Conservation (phyloP, 305 asterid species). For the Rubia peregrina region DNA sequence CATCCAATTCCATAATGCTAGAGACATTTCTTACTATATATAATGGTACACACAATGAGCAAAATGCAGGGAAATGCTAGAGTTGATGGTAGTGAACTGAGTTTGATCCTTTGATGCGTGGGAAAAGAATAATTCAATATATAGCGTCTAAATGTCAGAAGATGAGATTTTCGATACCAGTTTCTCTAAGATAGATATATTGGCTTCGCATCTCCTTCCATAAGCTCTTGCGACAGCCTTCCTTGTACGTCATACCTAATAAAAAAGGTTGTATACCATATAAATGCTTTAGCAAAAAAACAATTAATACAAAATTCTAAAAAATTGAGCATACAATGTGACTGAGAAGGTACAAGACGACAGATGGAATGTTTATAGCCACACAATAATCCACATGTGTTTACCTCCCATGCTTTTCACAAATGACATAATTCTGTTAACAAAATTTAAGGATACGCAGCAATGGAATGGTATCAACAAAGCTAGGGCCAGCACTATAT, state of each 20-base stretch:
- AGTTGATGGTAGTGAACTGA: too few relatives aligned
- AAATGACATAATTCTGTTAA: background rate
- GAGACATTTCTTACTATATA: constrained; percentile 50
- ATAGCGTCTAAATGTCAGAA: background rate
- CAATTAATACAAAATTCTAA: background rate
- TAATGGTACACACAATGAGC: constrained; percentile 66
- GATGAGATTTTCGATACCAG: constrained; percentile 42
- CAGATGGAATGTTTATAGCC: background rate
- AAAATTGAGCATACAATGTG: background rate
- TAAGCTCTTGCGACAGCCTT: constrained; percentile 75
- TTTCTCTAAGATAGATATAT: constrained; percentile 63
- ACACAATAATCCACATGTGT: background rate
- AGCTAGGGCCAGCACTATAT: background rate
- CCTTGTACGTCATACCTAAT: constrained; percentile 88
- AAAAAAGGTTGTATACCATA: constrained; percentile 1
- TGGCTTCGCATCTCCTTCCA: constrained; percentile 78
- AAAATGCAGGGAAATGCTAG: too few relatives aligned
- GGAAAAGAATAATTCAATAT: too few relatives aligned
- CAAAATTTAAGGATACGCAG: background rate
- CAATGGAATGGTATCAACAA: background rate
- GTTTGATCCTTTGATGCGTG: too few relatives aligned
- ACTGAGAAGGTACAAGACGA: background rate
- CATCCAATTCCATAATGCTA: background rate
- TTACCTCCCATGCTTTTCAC: background rate
- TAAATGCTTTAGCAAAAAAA: background rate